These are phyloP conservation scores for Tolypocladium nubicola DNA, from an alignment of 2,329 filamentous ascomycete genomes.

Conservation along the genomic window DNA sequence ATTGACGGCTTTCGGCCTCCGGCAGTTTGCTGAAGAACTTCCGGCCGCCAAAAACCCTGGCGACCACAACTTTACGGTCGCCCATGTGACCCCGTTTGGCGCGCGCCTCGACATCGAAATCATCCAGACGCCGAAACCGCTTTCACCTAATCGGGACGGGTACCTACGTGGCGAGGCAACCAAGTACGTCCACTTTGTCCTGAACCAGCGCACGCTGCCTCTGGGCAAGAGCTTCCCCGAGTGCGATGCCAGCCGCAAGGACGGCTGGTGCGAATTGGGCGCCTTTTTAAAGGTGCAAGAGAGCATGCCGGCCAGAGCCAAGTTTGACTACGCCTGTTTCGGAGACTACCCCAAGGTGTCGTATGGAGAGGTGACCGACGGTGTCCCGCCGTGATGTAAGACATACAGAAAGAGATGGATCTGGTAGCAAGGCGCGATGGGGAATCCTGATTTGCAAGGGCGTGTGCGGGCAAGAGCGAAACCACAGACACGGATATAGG, in stretches of 20 bases:
- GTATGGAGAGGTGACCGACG: constrained; percentile 29
- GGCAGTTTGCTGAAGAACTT: constrained; percentile 53
- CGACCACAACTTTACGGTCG: constrained; percentile 52
- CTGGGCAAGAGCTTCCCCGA: constrained; percentile 54
- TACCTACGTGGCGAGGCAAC: constrained; percentile 46
- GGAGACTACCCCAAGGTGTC: constrained; percentile 33
- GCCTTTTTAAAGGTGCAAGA: constrained; percentile 56
- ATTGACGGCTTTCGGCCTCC: constrained; percentile 61
- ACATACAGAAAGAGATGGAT: neutral
- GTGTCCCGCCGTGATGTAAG: constrained; percentile 15
- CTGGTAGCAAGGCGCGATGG: neutral
- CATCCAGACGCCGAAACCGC: constrained; percentile 55
- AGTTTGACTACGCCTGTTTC: constrained; percentile 57
- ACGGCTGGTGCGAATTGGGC: constrained; percentile 68
- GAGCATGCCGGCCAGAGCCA: constrained; percentile 43
- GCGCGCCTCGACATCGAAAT: constrained; percentile 65
- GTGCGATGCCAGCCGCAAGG: constrained; percentile 50
- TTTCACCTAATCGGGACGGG: constrained; percentile 42
- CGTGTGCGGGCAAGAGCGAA: neutral
- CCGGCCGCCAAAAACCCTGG: constrained; percentile 44
- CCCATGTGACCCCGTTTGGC: constrained; percentile 60
- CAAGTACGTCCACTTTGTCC: constrained; percentile 61
- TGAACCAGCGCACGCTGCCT: constrained; percentile 65
- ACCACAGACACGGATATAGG: neutral
- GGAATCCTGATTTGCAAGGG: neutral